Evolutionary conservation across 176 grass and related monocot genomes (phyloP), one percentile per base, ranked within the genome.

Genomic region (Lolium multiflorum): DNA sequence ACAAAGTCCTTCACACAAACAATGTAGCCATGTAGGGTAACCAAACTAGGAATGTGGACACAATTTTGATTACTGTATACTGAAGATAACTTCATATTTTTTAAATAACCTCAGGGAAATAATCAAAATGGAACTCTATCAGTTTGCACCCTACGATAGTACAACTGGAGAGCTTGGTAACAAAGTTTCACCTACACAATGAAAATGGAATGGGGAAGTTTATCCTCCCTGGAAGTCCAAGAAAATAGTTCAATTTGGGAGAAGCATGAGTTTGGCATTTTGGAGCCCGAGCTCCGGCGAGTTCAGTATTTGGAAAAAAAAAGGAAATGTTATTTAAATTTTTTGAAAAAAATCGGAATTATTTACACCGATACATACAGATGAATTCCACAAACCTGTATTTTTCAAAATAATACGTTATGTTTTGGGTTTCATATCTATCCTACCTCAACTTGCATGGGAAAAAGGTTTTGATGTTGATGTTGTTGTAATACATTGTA

Each of bases 81-180:
- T 24, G 26, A 21, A 46, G 37, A 7, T 12, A 5, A 26, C 13
- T 67, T 56, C 14, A 16, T 13, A 60, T 82, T n/a, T 82, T 15
- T 82, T 2, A 39, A 68, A 51, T n/a, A 68, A 68, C 62, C 25
- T 38, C 44, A 21, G 46, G 59, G 17, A 31, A 31, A 31, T 31
- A 31, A 31, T 1, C 22, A 20, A 58, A 38, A 57, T 3, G 2
- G 63, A 43, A 52, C 2, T 31, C 28, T 31, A 31, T 31, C 62
- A 83, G 25, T 39, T 71, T 78, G 51, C 16, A 54, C 24, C 58
- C 16, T 73, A 79, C 13, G 26, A 79, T 18, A 56, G 22, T 66
- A 76, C 24, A 9, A 77, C 20, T 61, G 14, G n/a, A 60, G 56
- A 49, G 13, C 2, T 68, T 86, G 16, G 60, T 63, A 11, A 28